Percentiles rank a stretch among this genome's conserved stretches.
Evolutionary conservation across 257 asterid genomes (phyloP).

Genomic region (Leptodermis oblonga): DNA sequence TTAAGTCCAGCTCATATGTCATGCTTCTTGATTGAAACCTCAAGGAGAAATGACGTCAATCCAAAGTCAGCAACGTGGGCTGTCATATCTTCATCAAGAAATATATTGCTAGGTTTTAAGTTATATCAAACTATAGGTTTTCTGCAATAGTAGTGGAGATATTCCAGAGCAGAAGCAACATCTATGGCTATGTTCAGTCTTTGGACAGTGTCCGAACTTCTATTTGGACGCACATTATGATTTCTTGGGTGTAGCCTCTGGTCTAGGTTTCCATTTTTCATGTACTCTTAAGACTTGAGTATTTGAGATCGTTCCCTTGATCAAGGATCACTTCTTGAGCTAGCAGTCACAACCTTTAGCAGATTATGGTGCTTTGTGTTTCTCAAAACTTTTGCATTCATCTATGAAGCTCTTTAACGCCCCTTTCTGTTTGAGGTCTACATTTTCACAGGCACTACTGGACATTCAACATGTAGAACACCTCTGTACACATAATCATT

Average conservation of each 20-base stretch:
- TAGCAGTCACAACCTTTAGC: slow-evolving; percentile 26
- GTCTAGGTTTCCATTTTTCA: slow-evolving; percentile 38
- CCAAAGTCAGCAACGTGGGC: slow-evolving; percentile 45
- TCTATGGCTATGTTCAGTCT: slow-evolving; percentile 34
- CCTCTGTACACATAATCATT: slow-evolving; percentile 39
- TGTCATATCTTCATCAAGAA: slow-evolving; percentile 31
- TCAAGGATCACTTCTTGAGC: slow-evolving; percentile 34
- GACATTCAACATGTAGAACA: slow-evolving; percentile 3
- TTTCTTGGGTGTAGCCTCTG: slow-evolving; percentile 32
- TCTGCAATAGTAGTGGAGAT: slow-evolving; percentile 31
- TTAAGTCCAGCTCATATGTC: slow-evolving; percentile 24
- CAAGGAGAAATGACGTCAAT: slow-evolving; percentile 30
- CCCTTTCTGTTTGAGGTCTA: slow-evolving; percentile 28
- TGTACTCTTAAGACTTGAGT: slow-evolving; percentile 32
- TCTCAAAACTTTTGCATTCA: slow-evolving; percentile 34
- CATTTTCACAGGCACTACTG: slow-evolving; percentile 32
- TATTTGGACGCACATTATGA: too few relatives aligned
- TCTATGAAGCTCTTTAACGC: slow-evolving; percentile 32
- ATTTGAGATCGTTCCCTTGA: slow-evolving; percentile 37
- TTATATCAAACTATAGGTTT: slow-evolving; percentile 35
- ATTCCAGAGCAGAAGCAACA: slow-evolving; percentile 38
- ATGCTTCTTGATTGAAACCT: slow-evolving; percentile 10
- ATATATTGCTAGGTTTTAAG: slow-evolving; percentile 42
- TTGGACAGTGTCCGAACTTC: slow-evolving; percentile 13
- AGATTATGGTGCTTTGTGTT: slow-evolving; percentile 39